These are phyloP conservation scores for Colletotrichum graminicola DNA, from an alignment of 2,329 filamentous ascomycete genomes.

Conservation along the genomic window DNA sequence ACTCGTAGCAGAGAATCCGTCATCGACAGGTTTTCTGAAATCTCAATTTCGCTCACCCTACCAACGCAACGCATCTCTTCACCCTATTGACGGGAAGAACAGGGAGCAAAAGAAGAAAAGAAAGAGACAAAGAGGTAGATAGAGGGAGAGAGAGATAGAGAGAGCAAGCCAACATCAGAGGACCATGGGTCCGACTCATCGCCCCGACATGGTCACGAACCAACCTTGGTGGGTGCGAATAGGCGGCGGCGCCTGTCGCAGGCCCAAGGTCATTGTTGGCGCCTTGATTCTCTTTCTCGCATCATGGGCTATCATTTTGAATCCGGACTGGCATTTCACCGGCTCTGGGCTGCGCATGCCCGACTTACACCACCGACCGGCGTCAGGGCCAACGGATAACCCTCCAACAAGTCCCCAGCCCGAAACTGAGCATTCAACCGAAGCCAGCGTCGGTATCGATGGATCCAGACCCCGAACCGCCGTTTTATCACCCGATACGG, in stretches of 20 bases:
- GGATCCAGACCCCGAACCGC: background rate
- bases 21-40: background rate
- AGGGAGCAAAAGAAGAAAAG: background rate
- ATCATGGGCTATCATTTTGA: constrained; percentile 20
- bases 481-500: constrained; percentile 20
- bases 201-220: constrained; percentile 15
- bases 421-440: too few relatives aligned
- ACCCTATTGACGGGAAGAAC: background rate
- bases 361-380: background rate
- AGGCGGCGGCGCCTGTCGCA: constrained; percentile 16
- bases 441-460: background rate
- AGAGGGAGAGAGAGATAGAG: background rate
- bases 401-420: background rate
- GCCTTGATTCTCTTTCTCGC: constrained; percentile 23
- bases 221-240: constrained; percentile 17
- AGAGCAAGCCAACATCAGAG: background rate
- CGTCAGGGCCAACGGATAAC: background rate
- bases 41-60: background rate
- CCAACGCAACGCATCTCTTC: too few relatives aligned
- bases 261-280: constrained; percentile 21
- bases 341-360: constrained; percentile 13
- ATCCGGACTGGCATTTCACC: constrained; percentile 24
- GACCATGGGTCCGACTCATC: constrained; percentile 30
- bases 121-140: too few relatives aligned
- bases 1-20: background rate